A percentile compares a stretch with the other conserved stretches of the same genome.
Conservation (phyloP, 2,329 filamentous ascomycete genomes). For the Colletotrichum costaricense region DNA sequence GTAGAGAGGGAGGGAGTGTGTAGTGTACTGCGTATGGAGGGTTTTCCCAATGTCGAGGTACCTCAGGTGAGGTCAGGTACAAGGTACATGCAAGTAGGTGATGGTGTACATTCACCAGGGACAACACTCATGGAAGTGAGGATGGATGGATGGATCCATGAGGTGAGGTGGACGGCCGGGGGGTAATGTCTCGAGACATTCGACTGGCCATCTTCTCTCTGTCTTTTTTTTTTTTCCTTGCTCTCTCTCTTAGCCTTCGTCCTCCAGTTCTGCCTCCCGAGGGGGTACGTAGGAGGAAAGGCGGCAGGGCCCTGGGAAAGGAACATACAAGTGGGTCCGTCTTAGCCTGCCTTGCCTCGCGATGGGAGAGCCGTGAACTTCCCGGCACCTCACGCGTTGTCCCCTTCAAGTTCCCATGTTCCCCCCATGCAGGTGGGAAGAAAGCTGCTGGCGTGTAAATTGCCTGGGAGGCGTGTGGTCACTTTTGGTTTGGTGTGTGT, state of each 20-base stretch:
- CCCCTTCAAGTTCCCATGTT: constrained; percentile 8
- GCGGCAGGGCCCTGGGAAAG: constrained; percentile 3
- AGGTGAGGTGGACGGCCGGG: neutral
- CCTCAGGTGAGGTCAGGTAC: constrained; percentile 8
- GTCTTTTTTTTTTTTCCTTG: neutral
- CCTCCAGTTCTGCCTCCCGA: neutral
- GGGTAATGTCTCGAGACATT: constrained; percentile 25
- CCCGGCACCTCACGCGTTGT: constrained; percentile 13
- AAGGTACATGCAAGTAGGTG: neutral
- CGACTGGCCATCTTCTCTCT: constrained; percentile 26
- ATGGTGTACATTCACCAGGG: neutral
- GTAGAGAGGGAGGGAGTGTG: constrained; percentile 3
- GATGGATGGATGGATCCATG: neutral
- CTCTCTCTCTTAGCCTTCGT: neutral
- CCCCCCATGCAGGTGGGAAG: constrained; percentile 35
- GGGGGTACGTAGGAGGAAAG: neutral
- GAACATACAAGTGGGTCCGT: constrained; percentile 12
- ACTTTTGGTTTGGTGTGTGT: neutral
- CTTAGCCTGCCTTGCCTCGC: constrained; percentile 11
- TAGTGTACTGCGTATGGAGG: neutral
- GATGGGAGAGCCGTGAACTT: neutral
- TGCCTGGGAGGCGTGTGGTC: neutral
- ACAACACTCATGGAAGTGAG: neutral
- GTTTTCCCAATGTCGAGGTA: constrained; percentile 13
- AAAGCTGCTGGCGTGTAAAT: constrained; percentile 10